Conservation (phyloP, 2,329 filamentous ascomycete species). For the Nemania sp. region DNA sequence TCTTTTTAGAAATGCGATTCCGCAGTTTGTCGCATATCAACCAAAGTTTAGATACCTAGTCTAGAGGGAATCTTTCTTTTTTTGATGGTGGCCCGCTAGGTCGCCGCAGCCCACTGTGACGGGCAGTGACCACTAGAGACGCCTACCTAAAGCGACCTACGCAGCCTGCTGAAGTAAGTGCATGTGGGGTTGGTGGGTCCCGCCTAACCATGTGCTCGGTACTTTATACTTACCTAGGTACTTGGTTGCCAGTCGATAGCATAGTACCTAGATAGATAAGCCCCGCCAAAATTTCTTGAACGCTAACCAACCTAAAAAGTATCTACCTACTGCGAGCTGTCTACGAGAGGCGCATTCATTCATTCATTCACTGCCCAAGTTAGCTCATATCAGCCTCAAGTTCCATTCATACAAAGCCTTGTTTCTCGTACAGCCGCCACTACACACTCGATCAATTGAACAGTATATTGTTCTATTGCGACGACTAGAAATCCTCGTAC, state of each 20-base stretch:
- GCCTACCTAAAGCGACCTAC: slow-evolving; percentile 2
- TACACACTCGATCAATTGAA: neutral
- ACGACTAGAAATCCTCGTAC: slow-evolving; percentile 29
- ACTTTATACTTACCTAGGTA: slow-evolving; percentile 8
- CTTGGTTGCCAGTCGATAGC: slow-evolving; percentile 7
- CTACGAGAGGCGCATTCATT: neutral
- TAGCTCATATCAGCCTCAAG: neutral
- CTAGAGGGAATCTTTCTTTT: slow-evolving; percentile 37
- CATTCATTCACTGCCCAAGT: neutral
- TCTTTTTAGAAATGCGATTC: slow-evolving; percentile 29
- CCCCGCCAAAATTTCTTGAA: slow-evolving; percentile 38
- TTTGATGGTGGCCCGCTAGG: slow-evolving; percentile 27
- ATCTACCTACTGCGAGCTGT: no score
- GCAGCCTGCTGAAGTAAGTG: slow-evolving; percentile 13
- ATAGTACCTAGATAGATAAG: slow-evolving; percentile 23
- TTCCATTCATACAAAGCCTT: neutral
- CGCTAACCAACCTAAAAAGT: neutral
- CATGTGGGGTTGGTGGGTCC: slow-evolving; percentile 17
- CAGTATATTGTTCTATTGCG: neutral
- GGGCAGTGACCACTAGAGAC: neutral
- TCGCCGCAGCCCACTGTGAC: slow-evolving; percentile 5
- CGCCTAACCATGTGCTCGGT: slow-evolving; percentile 25
- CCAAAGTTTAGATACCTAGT: slow-evolving; percentile 15
- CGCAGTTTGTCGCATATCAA: slow-evolving; percentile 35
- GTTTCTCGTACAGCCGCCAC: neutral